Percentiles rank a stretch among this genome's conserved stretches.
Conservation (phyloP, 306 rosid species). For the Fagus crenata region DNA sequence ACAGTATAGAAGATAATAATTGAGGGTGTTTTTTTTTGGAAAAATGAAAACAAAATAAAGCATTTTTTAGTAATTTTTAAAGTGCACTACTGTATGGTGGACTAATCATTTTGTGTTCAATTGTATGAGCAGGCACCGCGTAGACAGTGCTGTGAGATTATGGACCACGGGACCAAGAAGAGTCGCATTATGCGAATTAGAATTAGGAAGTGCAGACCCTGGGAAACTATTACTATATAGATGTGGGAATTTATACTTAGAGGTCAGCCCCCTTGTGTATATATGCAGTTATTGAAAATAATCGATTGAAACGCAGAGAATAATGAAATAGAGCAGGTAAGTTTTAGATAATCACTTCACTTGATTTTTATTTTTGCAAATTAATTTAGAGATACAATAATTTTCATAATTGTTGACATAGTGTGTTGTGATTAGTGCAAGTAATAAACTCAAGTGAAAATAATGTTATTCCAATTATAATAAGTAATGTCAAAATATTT, state of each 20-base stretch:
- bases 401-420: too few relatives aligned
- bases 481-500: too few relatives aligned
- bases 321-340: not conserved
- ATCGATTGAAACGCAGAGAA: not conserved
- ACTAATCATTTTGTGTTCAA: slow-evolving; percentile 29
- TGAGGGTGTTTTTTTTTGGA: too few relatives aligned
- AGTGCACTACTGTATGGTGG: slow-evolving; percentile 13
- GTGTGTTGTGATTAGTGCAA: too few relatives aligned
- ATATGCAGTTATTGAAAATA: slow-evolving; percentile 2
- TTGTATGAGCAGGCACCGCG: slow-evolving; percentile 55
- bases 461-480: too few relatives aligned
- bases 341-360: not conserved
- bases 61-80: not conserved
- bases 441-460: too few relatives aligned
- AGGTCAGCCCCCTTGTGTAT: slow-evolving; percentile 31
- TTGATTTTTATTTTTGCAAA: too few relatives aligned
- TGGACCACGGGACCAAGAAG: slow-evolving; percentile 47
- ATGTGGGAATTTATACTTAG: slow-evolving; percentile 9
- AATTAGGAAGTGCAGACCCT: slow-evolving; percentile 68
- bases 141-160: slow-evolving; percentile 74
- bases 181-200: slow-evolving; percentile 49
- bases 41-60: too few relatives aligned
- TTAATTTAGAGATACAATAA: too few relatives aligned
- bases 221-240: slow-evolving; percentile 57
- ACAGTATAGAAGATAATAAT: too few relatives aligned